A percentile compares a stretch with the other conserved stretches of the same genome.
phyloP scores from a whole-genome alignment of 257 asterid species.

The Solanum megistacrolobum region DNA sequence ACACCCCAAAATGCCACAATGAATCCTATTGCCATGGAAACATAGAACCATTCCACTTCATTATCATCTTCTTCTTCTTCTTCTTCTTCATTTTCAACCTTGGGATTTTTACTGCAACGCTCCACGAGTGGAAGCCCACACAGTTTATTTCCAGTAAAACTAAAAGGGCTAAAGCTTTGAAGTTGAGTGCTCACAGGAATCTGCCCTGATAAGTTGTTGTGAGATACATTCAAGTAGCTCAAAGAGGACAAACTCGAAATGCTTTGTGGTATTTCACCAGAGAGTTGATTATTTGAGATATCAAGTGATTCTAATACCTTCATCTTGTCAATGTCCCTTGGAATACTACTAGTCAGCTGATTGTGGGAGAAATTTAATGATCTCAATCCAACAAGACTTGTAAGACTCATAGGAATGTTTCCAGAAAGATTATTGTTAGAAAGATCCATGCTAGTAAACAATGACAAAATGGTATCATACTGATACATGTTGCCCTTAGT shows the following conservation, averaged over 20 bases:
- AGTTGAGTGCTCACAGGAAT: slow-evolving; percentile 9
- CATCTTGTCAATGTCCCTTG: slow-evolving; percentile 12
- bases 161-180: not conserved
- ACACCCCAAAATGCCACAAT: slow-evolving; percentile 6
- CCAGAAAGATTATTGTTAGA: slow-evolving; percentile 20
- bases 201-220: slow-evolving; percentile 16
- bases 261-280: slow-evolving; percentile 6
- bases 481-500: slow-evolving; percentile 9
- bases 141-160: not conserved
- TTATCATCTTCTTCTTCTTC: not conserved
- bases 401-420: slow-evolving; percentile 17
- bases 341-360: slow-evolving; percentile 21
- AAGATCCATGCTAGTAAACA: slow-evolving; percentile 17
- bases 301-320: slow-evolving; percentile 12
- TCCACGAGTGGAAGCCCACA: not conserved
- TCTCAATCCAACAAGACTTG: slow-evolving; percentile 11
- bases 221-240: slow-evolving; percentile 4
- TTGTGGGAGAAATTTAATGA: slow-evolving; percentile 23
- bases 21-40: slow-evolving; percentile 14
- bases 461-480: slow-evolving; percentile 3
- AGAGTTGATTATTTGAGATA: slow-evolving; percentile 10
- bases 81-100: not conserved
- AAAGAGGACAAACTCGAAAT: not conserved
- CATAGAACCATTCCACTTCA: slow-evolving; percentile 11
- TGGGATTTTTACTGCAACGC: not conserved